Evolutionary conservation across 2,329 filamentous ascomycete genomes (phyloP).

Genomic region (Sporothrix brunneoviolacea): DNA sequence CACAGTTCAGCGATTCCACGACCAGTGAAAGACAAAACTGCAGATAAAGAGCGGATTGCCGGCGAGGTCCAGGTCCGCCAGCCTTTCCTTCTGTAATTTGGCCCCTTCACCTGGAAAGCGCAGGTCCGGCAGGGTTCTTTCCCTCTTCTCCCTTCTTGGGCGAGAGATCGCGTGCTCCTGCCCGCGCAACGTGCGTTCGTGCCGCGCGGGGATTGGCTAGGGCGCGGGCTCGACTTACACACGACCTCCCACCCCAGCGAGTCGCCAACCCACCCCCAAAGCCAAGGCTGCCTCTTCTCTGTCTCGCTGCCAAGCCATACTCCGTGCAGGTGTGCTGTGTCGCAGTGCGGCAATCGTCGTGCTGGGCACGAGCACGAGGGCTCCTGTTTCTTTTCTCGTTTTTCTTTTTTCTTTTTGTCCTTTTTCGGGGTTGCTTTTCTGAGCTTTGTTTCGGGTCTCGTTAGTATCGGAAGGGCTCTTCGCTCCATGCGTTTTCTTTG

Average conservation of each 20-base stretch:
- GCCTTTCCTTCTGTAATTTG: too few relatives aligned
- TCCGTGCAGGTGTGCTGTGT: too few relatives aligned
- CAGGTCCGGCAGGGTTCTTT: too few relatives aligned
- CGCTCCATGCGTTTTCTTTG: too few relatives aligned
- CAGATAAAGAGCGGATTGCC: too few relatives aligned
- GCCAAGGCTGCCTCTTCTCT: constrained; percentile 1
- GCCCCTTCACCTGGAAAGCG: too few relatives aligned
- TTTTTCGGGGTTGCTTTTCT: background rate
- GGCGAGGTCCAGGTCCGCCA: too few relatives aligned
- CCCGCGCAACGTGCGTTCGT: constrained; percentile 17
- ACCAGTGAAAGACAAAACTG: too few relatives aligned
- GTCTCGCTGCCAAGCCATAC: background rate
- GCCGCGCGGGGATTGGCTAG: constrained; percentile 16
- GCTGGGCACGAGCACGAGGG: constrained; percentile 16
- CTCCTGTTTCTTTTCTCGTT: background rate
- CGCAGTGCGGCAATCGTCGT: constrained; percentile 5
- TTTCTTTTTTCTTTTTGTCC: background rate
- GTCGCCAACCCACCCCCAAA: background rate
- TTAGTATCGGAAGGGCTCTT: background rate
- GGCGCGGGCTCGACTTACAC: constrained; percentile 5
- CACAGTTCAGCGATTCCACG: too few relatives aligned
- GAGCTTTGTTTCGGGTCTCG: background rate
- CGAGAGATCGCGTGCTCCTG: constrained; percentile 18
- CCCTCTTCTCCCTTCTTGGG: constrained; percentile 4
- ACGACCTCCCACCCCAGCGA: background rate